These are phyloP conservation scores for Herpetospermum pedunculosum DNA, from an alignment of 306 rosid species.

Conservation along the genomic window DNA sequence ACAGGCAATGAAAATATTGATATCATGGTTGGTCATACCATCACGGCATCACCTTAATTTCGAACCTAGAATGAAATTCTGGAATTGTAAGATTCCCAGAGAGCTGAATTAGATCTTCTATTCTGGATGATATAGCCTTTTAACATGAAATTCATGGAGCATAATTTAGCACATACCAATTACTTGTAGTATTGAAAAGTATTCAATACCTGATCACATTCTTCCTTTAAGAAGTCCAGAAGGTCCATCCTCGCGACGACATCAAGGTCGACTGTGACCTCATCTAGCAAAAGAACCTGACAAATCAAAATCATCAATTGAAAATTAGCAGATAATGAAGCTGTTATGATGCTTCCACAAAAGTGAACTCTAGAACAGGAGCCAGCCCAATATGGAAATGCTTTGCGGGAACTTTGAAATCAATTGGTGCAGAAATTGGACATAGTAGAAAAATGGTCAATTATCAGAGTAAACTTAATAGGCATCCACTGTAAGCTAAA, in stretches of 20 bases:
- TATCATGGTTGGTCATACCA: not conserved
- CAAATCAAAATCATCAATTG: slow-evolving; percentile 11
- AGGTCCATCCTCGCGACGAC: slow-evolving; percentile 91
- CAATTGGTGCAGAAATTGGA: not conserved
- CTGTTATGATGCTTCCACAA: not conserved
- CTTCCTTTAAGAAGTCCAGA: slow-evolving; percentile 77
- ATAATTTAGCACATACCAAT: not conserved
- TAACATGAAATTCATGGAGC: not conserved
- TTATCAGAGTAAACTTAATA: not conserved
- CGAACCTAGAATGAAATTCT: not conserved
- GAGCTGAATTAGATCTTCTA: not conserved
- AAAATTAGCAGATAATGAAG: not conserved
- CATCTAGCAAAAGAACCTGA: slow-evolving; percentile 93
- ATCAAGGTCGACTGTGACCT: slow-evolving; percentile 92
- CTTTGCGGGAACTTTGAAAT: not conserved
- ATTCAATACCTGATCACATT: slow-evolving; percentile 81
- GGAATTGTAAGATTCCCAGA: not conserved
- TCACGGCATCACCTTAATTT: not conserved
- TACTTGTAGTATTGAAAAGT: not conserved
- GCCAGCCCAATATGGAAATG: not conserved
- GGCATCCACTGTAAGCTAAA: not conserved
- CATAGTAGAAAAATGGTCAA: not conserved
- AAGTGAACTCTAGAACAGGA: not conserved
- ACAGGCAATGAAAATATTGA: not conserved
- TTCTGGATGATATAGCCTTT: not conserved